phyloP scores from a whole-genome alignment of 768 basidiomycete species.

The Calocera viscosa region DNA sequence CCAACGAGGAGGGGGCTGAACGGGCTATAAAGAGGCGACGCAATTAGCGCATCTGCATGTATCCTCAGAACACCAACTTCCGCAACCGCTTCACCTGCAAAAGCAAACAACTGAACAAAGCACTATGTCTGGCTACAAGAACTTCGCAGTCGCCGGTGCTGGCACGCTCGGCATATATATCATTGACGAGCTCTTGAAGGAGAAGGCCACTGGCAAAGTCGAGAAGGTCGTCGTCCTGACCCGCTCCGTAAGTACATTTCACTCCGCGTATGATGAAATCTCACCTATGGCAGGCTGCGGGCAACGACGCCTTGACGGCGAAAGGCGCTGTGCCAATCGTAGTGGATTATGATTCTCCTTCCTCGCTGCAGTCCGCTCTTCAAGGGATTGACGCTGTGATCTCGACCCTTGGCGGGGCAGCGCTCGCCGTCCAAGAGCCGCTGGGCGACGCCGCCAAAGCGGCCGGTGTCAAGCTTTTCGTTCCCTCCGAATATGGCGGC shows the following conservation, averaged over 20 bases:
- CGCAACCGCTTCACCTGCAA: no score
- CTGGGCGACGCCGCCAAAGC: conserved; percentile 25
- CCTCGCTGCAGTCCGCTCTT: neutral
- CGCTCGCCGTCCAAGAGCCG: conserved; percentile 19
- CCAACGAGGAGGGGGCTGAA: neutral
- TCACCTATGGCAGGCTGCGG: neutral
- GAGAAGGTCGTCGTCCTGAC: neutral
- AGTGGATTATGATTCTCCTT: neutral
- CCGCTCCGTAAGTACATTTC: neutral
- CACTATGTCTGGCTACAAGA: conserved; percentile 6
- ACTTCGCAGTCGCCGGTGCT: conserved; percentile 13
- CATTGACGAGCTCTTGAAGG: conserved; percentile 11
- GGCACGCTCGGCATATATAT: conserved; percentile 11
- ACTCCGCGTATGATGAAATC: neutral
- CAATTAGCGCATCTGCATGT: no score
- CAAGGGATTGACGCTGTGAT: conserved; percentile 22
- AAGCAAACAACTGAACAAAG: neutral
- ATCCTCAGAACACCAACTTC: no score
- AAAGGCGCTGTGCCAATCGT: neutral
- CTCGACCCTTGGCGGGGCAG: conserved; percentile 18
- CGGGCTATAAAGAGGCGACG: neutral
- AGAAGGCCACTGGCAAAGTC: neutral
- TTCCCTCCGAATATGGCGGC: conserved; percentile 20
- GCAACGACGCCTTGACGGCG: neutral
- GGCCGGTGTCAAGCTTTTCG: conserved; percentile 23